Evolutionary conservation across 768 basidiomycete genomes (phyloP), one percentile per base, ranked within the genome.

Genomic region (Piloderma croceum): DNA sequence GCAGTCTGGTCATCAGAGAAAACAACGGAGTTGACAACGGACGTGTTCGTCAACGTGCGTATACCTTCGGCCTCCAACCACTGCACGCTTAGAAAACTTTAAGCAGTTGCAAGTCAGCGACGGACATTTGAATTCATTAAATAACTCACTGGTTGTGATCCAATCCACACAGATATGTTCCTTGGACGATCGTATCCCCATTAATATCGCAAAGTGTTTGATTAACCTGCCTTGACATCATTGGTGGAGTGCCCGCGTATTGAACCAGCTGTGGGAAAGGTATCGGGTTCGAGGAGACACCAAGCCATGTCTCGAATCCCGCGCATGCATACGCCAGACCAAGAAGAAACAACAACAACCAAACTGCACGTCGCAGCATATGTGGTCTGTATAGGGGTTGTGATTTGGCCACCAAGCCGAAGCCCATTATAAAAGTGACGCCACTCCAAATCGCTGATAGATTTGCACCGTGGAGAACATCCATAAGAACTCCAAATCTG

Each of bases 171-270:
- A 46, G 7, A 23, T 49, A 43, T 13, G 44, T 41, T 3, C 38
- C 41, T 13, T 21, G 3, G 2, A 39, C 44, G 9, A 45, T 5
- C 3, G 38, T 39, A n/a, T 36, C 48, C 36, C 27, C 21, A 24
- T 34, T 49, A 25, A 39, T 38, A 17, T 44, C 39, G 15, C 48
- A 49, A 41, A 41, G 36, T 10, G 48, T 39, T 5, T 31, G 34
- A 23, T 49, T 45, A 19, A 45, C 38, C 17, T 49, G 48, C 23
- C 48, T 43, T 19, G 48, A 45, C 5, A 49, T 24, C 31, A 40
- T 41, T 2, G 47, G 47, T 44, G 44, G 45, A 3, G 44, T 36
- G 6, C 41, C 44, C 11, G 5, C 3, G 24, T 49, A 45, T 5
- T 36, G 40, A 12, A 12, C 11, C 10, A 45, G 34, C 31, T 40